Base-by-base conservation (phyloP, 305 asterid species). In the Fraxinus angustifolia region DNA sequence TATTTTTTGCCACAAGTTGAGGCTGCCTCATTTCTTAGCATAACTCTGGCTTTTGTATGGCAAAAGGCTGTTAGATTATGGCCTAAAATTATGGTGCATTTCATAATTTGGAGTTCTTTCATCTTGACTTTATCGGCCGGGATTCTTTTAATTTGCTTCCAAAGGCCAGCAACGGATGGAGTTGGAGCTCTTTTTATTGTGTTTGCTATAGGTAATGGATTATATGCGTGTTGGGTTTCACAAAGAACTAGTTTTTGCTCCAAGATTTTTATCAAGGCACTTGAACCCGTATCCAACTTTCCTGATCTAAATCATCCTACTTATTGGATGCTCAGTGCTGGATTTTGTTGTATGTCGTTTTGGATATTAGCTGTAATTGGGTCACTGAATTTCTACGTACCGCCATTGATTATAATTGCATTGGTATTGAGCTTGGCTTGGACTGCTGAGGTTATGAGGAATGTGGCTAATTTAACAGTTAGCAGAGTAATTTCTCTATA, bases 371-470 rank as follows among this genome's bases (percentile, higher is more conserved):
- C 97, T 0, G 97, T 95, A 40, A 85, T 95, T 5, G 99, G 98
- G 42, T 88, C 98, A 0, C 86, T 93, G 86, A 93, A 91, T 80
- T 95, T 95, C 86, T 89, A 85, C n/a, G 82, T 87, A n/a, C 92
- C 93, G 3, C 91, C 98, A 0, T 53, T 95, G 91, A 58, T 91
- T 34, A 92, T 95, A 73, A 76, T 91, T 1, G 91, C 31, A 1
- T 73, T 95, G 88, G 89, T 91, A 10, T 19, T 93, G 84, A 95
- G 98, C 85, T 85, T 95, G 80, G 88, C 88, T 82, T 95, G 99
- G 99, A 86, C 89, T 31, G 87, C 97, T 21, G 99, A 95, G 82
- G 99, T 95, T 17, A 93, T 95, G 99, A 90, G 99, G 91, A 95
- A 93, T 83, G 98, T 95, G 76, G 97, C 97, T 81, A 95, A 92